Evolutionary conservation across 2,329 filamentous ascomycete species (phyloP), one percentile per base, ranked within the genome.

Genomic region (Aspergillus persii): DNA sequence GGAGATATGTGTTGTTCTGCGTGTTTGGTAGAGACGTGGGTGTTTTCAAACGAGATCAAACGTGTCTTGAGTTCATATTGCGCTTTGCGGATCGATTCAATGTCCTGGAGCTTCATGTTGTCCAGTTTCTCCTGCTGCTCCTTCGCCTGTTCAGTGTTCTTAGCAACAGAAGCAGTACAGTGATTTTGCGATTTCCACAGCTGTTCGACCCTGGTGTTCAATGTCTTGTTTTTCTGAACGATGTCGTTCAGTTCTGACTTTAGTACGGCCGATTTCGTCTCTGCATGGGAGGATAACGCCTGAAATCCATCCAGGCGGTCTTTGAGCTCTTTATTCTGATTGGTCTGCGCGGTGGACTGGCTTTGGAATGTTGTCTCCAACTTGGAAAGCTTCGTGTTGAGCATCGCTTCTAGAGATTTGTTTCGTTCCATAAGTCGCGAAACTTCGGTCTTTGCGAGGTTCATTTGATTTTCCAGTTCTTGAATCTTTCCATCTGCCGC

Each of bases 381-480:
- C 3, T 53, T 39, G 44, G 41, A 36, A 41, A 58, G 31, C 30
- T 44, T 48, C 7, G 15, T 49, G 15, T 50, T 56, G 26, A 56
- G 31, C 8, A 8, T 50, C 2, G 36, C 27, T 15, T 56, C 54
- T 8, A 56, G n/a, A 30, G 54, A 50, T 9, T 39, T 46, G 33
- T 51, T 57, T 36, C 29, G 44, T 18, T 44, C 48, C 23, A 12
- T 23, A 12, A 61, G 41, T 26, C 26, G 55, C 15, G 31, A n/a
- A 8, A 31, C 11, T 36, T 58, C 59, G 31, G 47, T n/a, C 18
- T 52, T 63, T 18, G 51, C 23, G 8, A 4, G 46, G 23, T 48
- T 29, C 7, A 67, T 31, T 8, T 66, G 60, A 9, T 52, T 54
- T 48, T 71, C 60, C 23, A 72, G 46, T n/a, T 62, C 59, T 2